Percentiles rank a stretch among this genome's conserved stretches.
phyloP scores from a whole-genome alignment of 1,284 basidiomycete genomes.

The Hemileia vastatrix region DNA sequence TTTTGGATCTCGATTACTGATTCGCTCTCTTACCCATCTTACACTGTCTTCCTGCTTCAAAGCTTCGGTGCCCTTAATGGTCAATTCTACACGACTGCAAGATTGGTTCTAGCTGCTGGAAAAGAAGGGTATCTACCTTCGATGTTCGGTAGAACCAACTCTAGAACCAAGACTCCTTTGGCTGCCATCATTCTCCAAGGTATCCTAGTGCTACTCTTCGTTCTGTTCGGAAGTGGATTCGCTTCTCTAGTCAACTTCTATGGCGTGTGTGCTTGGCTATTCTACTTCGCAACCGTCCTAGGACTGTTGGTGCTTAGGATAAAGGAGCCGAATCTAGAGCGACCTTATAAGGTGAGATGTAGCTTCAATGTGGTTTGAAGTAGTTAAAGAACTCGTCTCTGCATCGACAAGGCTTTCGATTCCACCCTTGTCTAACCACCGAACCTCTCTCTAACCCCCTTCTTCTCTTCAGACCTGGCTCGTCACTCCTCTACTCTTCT shows the following conservation, averaged over 20 bases:
- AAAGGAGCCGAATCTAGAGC: slow-evolving; percentile 78
- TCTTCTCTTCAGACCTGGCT: slow-evolving; percentile 88
- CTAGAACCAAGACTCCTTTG: slow-evolving; percentile 32
- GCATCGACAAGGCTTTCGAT: no score
- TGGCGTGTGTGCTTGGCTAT: slow-evolving; percentile 77
- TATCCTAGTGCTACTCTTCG: slow-evolving; percentile 21
- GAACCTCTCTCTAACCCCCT: no score
- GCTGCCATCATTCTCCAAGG: slow-evolving; percentile 31
- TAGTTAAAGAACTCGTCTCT: no score
- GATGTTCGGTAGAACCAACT: slow-evolving; percentile 27
- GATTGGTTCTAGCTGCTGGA: slow-evolving; percentile 77
- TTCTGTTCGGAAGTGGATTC: neutral
- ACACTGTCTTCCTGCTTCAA: neutral
- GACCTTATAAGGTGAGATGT: slow-evolving; percentile 32
- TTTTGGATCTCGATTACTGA: no score
- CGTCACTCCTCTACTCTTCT: slow-evolving; percentile 79
- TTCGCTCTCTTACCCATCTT: neutral
- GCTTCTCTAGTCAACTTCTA: slow-evolving; percentile 44
- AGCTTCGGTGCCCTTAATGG: slow-evolving; percentile 33
- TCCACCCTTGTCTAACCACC: no score
- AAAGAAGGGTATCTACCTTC: slow-evolving; percentile 55
- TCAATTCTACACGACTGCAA: slow-evolving; percentile 49
- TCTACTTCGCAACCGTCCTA: slow-evolving; percentile 80
- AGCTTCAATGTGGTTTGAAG: no score
- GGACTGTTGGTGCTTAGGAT: slow-evolving; percentile 78